Percentiles rank a stretch among this genome's conserved stretches.
phyloP scores from a whole-genome alignment of 2,329 filamentous ascomycete species.

The Apiospora phragmitis region DNA sequence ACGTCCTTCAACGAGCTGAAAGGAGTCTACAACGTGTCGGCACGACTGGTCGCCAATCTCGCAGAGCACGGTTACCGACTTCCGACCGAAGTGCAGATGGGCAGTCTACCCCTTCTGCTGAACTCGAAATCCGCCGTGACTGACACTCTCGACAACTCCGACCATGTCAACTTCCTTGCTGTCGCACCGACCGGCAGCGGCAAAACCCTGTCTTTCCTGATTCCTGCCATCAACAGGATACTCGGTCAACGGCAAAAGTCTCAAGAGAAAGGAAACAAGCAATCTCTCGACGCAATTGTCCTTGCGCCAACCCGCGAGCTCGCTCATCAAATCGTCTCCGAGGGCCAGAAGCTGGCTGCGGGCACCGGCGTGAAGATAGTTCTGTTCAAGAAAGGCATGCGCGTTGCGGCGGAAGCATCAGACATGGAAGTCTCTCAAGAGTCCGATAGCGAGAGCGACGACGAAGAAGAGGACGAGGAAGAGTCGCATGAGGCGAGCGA shows the following conservation, averaged over 20 bases:
- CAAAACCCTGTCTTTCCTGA: slow-evolving; percentile 91
- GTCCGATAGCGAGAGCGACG: slow-evolving; percentile 41
- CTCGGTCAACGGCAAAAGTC: slow-evolving; percentile 48
- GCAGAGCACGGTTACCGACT: slow-evolving; percentile 79
- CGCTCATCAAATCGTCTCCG: slow-evolving; percentile 77
- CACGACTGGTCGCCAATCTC: slow-evolving; percentile 75
- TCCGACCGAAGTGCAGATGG: slow-evolving; percentile 94
- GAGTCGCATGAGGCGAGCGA: slow-evolving; percentile 32
- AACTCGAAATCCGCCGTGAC: slow-evolving; percentile 50
- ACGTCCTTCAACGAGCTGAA: slow-evolving; percentile 74
- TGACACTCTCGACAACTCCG: slow-evolving; percentile 31
- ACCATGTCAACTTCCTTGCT: slow-evolving; percentile 72
- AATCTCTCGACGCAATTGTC: slow-evolving; percentile 66
- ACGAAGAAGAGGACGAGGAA: slow-evolving; percentile 36
- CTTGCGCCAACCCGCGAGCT: slow-evolving; percentile 79
- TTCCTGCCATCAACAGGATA: slow-evolving; percentile 80
- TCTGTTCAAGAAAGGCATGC: slow-evolving; percentile 84
- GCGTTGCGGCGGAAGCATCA: slow-evolving; percentile 52
- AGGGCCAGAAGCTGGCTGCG: slow-evolving; percentile 77
- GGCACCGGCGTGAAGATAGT: slow-evolving; percentile 79
- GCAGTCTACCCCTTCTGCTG: slow-evolving; percentile 77
- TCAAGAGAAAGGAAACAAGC: slow-evolving; percentile 36
- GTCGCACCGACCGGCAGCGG: slow-evolving; percentile 95
- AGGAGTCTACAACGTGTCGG: slow-evolving; percentile 70
- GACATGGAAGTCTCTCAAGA: slow-evolving; percentile 30